These are phyloP conservation scores for Brassica napus DNA, from an alignment of 345 rosid genomes.

Conservation along the genomic window Da-Ae NC_063449.1:4229001-4229500, in stretches of 20 bases:
- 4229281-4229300: conserved; percentile 64
- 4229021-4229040: conserved; percentile 21
- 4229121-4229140: conserved; percentile 17
- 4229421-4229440: background rate
- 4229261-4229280: conserved; percentile 56
- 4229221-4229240: background rate
- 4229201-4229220: background rate
- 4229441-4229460: conserved; percentile 3
- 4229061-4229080: conserved; percentile 20
- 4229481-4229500: conserved; percentile 18
- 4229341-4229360: conserved; percentile 47
- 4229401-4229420: background rate
- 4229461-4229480: conserved; percentile 15
- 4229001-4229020: conserved; percentile 6
- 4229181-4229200: background rate
- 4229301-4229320: conserved; percentile 52
- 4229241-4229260: conserved; percentile 34
- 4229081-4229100: conserved; percentile 3
- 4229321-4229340: conserved; percentile 73
- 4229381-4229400: conserved; percentile 13
- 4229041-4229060: conserved; percentile 2
- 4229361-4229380: conserved; percentile 24
- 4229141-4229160: conserved; percentile 1
- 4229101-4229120: conserved; percentile 26
- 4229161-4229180: conserved; percentile 10